Base-by-base conservation (phyloP, 257 asterid species). In the Capsicum pubescens region DNA sequence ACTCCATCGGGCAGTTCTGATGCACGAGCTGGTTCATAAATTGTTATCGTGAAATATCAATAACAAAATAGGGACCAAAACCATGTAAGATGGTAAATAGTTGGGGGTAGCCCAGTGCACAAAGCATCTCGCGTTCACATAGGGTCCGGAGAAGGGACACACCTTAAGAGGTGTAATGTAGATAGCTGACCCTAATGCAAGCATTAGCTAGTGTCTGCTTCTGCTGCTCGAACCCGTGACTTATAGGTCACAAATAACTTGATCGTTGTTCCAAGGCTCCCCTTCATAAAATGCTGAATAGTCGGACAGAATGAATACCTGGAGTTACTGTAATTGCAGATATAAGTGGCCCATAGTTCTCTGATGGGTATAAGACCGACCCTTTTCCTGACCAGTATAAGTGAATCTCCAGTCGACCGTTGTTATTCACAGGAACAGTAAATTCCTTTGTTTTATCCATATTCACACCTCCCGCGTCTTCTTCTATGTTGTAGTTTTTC, bases 381-480 rank as follows among this genome's bases (percentile, higher is more conserved):
- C 87, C 89, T 57, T 84, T 80, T 15, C 89, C 87, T 2, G 89
- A 54, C 89, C 85, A 84, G 69, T 87, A 87, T 21, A 87, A 84
- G 71, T 84, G 87, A 82, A 87, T 87, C 78, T 84, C 85, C 46
- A 87, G 61, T 7, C 67, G 50, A 50, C 36, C 64, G 6, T 4
- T 2, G 5, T 81, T 17, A 4, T 1, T 77, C 5, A 86, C 85
- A 3, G 1, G 0, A 19, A 44, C 16, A 1, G 9, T 7, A 56
- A 11, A 61, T 4, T 63, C 69, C 87, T 0, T 74, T 10, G 85
- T 84, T 63, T 60, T 1, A 16, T 16, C 7, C 63, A 39, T 50
- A n/a, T 59, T 44, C 26, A 84, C 8, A 35, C 60, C 78, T 11
- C 15, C 14, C 16, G 21, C 85, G 44, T 14, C 81, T 39, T 11